phyloP scores from a whole-genome alignment of 2,329 filamentous ascomycete genomes.

The Chalaropsis thielavioides region DNA sequence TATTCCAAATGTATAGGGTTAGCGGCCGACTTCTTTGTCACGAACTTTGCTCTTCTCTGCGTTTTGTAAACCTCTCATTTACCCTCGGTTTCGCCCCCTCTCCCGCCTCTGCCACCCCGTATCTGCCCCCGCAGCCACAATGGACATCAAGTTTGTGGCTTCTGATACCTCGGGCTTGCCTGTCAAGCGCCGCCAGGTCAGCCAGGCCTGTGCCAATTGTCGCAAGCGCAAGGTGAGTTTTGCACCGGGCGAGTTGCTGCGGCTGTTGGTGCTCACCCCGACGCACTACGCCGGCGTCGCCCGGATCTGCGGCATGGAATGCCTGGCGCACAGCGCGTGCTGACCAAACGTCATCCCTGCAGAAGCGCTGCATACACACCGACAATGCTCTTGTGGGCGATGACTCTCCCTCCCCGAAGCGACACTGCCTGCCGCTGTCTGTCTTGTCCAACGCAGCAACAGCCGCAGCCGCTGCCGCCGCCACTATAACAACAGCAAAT shows the following conservation, averaged over 20 bases:
- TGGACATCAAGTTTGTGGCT: slow-evolving; percentile 15
- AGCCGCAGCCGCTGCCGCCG: not conserved
- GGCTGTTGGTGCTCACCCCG: not conserved
- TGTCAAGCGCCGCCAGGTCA: slow-evolving; percentile 44
- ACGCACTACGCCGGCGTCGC: not conserved
- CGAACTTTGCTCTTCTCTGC: not conserved
- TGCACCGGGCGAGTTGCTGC: not conserved
- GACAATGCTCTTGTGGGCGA: slow-evolving; percentile 6
- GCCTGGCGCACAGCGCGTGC: not conserved
- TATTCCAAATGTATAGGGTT: not conserved
- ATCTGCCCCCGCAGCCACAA: not conserved
- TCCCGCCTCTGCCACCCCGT: not conserved
- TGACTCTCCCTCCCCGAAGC: slow-evolving; percentile 8
- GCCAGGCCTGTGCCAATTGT: slow-evolving; percentile 42
- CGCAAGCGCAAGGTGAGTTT: slow-evolving; percentile 37
- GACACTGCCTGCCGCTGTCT: slow-evolving; percentile 9
- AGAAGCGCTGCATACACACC: slow-evolving; percentile 33
- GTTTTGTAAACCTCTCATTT: not conserved
- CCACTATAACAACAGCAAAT: not conserved
- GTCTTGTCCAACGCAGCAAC: not conserved
- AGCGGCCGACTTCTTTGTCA: not conserved
- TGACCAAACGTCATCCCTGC: slow-evolving; percentile 4
- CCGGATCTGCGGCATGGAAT: not conserved
- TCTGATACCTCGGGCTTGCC: slow-evolving; percentile 31
- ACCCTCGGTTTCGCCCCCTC: not conserved